phyloP scores from a whole-genome alignment of 2,329 filamentous ascomycete genomes.

The Akanthomyces muscarius region DNA sequence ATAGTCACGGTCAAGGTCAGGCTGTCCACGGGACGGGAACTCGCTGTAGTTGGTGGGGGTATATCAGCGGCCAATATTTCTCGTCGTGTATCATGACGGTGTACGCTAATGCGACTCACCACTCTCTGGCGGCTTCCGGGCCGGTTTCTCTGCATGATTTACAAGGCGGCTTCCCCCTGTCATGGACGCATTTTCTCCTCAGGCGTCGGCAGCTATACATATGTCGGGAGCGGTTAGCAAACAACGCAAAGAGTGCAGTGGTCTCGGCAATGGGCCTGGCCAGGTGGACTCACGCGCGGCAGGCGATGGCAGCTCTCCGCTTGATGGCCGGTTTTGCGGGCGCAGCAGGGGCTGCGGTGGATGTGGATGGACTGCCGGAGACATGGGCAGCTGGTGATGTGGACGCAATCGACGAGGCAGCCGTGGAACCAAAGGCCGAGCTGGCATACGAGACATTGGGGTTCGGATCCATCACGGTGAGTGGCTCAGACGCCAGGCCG shows the following conservation, averaged over 20 bases:
- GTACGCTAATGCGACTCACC: slow-evolving; percentile 35
- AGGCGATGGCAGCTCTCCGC: slow-evolving; percentile 49
- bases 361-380: slow-evolving; percentile 1
- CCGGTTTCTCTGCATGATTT: slow-evolving; percentile 49
- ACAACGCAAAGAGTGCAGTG: not conserved
- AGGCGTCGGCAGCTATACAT: slow-evolving; percentile 48
- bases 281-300: slow-evolving; percentile 41
- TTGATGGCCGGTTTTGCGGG: slow-evolving; percentile 33
- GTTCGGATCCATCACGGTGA: slow-evolving; percentile 5
- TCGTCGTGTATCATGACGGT: not conserved
- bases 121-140: slow-evolving; percentile 42
- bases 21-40: slow-evolving; percentile 50
- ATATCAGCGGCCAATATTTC: slow-evolving; percentile 1
- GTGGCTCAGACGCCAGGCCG: not conserved
- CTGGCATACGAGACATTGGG: slow-evolving; percentile 6
- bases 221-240: not conserved
- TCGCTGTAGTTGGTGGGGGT: slow-evolving; percentile 32
- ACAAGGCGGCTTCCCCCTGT: slow-evolving; percentile 46
- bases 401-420: slow-evolving; percentile 9
- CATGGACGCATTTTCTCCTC: slow-evolving; percentile 53
- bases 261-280: not conserved
- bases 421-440: slow-evolving; percentile 4
- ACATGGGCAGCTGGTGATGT: slow-evolving; percentile 14
- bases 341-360: slow-evolving; percentile 1
- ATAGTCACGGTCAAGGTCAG: slow-evolving; percentile 52